These are phyloP conservation scores for Lenzites betulinus DNA, from an alignment of 768 basidiomycete species.

Conservation along the genomic window DNA sequence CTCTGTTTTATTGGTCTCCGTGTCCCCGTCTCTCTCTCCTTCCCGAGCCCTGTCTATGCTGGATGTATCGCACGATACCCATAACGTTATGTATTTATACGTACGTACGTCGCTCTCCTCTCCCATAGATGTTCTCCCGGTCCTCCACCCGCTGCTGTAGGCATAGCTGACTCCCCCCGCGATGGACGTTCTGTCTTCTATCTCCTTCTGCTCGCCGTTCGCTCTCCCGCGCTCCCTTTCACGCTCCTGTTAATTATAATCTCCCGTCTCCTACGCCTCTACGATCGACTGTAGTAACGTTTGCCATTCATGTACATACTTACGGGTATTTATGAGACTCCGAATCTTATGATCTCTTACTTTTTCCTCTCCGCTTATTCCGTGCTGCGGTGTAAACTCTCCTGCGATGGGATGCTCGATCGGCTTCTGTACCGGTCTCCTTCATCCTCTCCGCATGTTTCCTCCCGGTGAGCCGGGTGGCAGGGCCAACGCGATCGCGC, in stretches of 20 bases:
- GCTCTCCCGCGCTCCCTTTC: not conserved
- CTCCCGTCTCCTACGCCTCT: too few relatives aligned
- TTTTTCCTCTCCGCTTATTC: not conserved
- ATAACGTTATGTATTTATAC: slow-evolving; percentile 26
- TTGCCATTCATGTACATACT: not conserved
- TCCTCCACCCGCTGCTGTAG: not conserved
- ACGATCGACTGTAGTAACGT: not conserved
- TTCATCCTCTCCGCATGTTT: too few relatives aligned
- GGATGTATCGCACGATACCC: slow-evolving; percentile 19
- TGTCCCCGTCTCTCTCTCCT: not conserved
- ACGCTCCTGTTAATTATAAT: not conserved
- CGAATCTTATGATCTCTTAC: not conserved
- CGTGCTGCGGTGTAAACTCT: not conserved
- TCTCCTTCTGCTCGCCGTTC: not conserved
- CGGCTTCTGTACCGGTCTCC: too few relatives aligned
- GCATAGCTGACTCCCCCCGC: not conserved
- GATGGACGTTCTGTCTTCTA: not conserved
- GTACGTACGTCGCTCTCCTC: not conserved
- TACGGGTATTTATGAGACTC: not conserved
- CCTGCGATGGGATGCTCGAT: too few relatives aligned
- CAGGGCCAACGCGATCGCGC: too few relatives aligned
- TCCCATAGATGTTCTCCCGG: slow-evolving; percentile 8
- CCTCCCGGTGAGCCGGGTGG: too few relatives aligned
- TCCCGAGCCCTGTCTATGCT: not conserved
- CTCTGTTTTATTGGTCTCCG: not conserved